Percentiles rank a stretch among this genome's conserved stretches.
These are phyloP conservation scores for Rhodamnia argentea DNA, from an alignment of 345 rosid species.

Conservation along the genomic window DNA sequence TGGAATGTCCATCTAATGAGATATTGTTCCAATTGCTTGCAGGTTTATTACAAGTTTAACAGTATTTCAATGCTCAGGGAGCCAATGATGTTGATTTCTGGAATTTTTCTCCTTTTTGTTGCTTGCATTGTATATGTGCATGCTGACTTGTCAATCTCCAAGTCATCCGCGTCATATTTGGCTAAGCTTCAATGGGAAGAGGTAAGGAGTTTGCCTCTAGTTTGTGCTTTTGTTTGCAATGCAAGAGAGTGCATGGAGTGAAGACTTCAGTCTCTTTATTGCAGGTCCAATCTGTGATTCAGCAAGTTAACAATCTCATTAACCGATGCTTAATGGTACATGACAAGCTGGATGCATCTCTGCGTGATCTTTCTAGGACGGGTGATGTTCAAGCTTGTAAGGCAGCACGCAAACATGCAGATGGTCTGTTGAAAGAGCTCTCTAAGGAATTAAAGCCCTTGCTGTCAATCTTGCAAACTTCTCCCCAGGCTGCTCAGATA, in stretches of 20 bases:
- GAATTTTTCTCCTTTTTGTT: constrained; percentile 65
- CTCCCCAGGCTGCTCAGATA: constrained; percentile 57
- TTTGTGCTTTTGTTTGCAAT: neutral
- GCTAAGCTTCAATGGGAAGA: constrained; percentile 98
- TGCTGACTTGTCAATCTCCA: constrained; percentile 86
- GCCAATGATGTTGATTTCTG: constrained; percentile 82
- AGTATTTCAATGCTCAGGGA: constrained; percentile 68
- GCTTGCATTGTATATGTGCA: constrained; percentile 64
- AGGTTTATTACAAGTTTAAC: constrained; percentile 90
- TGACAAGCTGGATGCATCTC: constrained; percentile 79
- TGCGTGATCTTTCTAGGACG: constrained; percentile 81
- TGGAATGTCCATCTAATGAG: neutral
- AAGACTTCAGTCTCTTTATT: neutral
- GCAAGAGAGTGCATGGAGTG: neutral
- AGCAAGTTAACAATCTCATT: constrained; percentile 48
- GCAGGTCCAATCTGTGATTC: constrained; percentile 72
- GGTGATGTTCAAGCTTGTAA: constrained; percentile 94
- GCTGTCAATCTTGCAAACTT: constrained; percentile 56
- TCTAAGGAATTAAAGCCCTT: constrained; percentile 64
- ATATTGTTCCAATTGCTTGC: constrained; percentile 6
- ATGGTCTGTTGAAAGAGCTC: constrained; percentile 63
- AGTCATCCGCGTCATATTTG: constrained; percentile 81
- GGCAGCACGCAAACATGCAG: constrained; percentile 72
- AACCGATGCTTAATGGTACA: constrained; percentile 56
- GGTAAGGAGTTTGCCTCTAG: constrained; percentile 23